A percentile compares a stretch with the other conserved stretches of the same genome.
phyloP scores from a whole-genome alignment of 805 yeast species.

The Spathaspora gorwiae region DNA sequence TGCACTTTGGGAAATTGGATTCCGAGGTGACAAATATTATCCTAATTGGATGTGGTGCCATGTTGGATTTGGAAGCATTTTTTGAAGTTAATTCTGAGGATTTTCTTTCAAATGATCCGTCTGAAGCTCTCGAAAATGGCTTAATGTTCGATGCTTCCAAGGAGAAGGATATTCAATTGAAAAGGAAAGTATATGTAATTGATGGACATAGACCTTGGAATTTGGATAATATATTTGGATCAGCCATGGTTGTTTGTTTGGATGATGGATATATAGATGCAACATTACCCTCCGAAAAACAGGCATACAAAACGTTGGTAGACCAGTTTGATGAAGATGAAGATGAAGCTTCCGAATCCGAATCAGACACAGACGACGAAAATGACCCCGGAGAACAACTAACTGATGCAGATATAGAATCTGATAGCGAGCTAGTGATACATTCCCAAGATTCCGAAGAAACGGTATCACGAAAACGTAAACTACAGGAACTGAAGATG shows the following conservation, averaged over 20 bases:
- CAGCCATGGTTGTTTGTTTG: slow-evolving; percentile 69
- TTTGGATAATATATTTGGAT: slow-evolving; percentile 84
- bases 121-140: slow-evolving; percentile 17
- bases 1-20: slow-evolving; percentile 62
- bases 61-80: slow-evolving; percentile 76
- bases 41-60: slow-evolving; percentile 89
- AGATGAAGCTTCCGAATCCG: slow-evolving; percentile 19
- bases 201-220: slow-evolving; percentile 98
- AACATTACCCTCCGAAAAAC: slow-evolving; percentile 50
- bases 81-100: slow-evolving; percentile 59
- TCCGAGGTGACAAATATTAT: slow-evolving; percentile 71
- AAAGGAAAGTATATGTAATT: slow-evolving; percentile 68
- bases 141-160: slow-evolving; percentile 22
- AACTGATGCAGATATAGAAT: slow-evolving; percentile 9
- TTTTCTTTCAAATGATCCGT: slow-evolving; percentile 30
- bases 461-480: slow-evolving; percentile 22
- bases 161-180: slow-evolving; percentile 19
- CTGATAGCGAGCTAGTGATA: slow-evolving; percentile 6
- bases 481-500: slow-evolving; percentile 22
- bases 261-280: slow-evolving; percentile 80
- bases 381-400: slow-evolving; percentile 23
- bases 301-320: slow-evolving; percentile 56
- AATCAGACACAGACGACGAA: slow-evolving; percentile 21
- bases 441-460: slow-evolving; percentile 23
- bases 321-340: slow-evolving; percentile 28